Evolutionary conservation across 345 rosid genomes (phyloP), one percentile per base, ranked within the genome.

Genomic region (Lumnitzera racemosa): DNA sequence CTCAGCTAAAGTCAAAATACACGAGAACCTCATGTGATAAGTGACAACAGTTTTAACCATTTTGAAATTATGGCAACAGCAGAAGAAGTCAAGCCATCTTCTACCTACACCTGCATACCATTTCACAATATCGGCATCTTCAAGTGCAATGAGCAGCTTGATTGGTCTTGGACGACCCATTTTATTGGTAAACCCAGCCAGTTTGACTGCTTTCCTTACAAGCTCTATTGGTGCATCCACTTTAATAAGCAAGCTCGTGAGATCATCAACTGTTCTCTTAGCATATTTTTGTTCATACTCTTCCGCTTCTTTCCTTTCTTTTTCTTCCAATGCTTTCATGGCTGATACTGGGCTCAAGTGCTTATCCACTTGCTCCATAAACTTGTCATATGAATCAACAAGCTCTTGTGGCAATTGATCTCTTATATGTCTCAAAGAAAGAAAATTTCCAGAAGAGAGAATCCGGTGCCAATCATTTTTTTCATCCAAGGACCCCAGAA

Each of bases 91-190:
- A 46, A 92, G 96, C 98, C 98, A 92, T 75, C 77, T 83, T 70
- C 83, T 75, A 53, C 96, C 98, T 46, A 92, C 70, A 55, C 98
- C 97, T 5, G 96, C 85, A 71, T 87, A 89, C 98, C 98, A 92
- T 72, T 85, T 92, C 72, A 92, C 71, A 57, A 89, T 92, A 72
- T 87, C 94, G 13, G 87, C 74, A 73, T 92, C 98, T 62, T 92
- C 96, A 9, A 92, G 76, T 60, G 76, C 80, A 55, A 76, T 20
- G 12, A 89, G 96, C 55, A 80, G 71, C 66, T 64, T 69, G 62
- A 92, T 81, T 47, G 98, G 94, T 59, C 92, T 79, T 11, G 98
- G 97, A 16, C 98, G 86, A 13, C 98, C 98, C 96, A 87, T 83
- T 29, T 63, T 77, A 75, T 92, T 92, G 14, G 98, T 89, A 72